These are phyloP conservation scores for Xylaria sp. DNA, from an alignment of 2,329 filamentous ascomycete species.

Conservation along the genomic window DNA sequence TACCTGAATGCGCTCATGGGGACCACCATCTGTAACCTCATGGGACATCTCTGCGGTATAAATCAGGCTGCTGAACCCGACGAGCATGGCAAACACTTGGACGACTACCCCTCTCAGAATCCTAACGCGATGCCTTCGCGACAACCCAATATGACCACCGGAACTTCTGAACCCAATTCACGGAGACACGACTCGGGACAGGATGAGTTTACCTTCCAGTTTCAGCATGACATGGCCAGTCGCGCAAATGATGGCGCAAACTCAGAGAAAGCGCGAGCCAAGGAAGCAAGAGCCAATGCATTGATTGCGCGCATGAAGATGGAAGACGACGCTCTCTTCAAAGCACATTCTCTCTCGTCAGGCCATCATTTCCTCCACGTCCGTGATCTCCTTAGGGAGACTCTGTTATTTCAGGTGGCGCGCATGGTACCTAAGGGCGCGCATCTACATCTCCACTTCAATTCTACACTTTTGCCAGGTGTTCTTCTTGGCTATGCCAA, in stretches of 20 bases:
- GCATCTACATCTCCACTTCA: slow-evolving; percentile 81
- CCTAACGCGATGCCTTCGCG: slow-evolving; percentile 22
- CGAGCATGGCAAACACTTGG: slow-evolving; percentile 40
- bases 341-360: slow-evolving; percentile 37
- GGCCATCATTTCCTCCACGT: slow-evolving; percentile 70
- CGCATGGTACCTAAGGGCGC: slow-evolving; percentile 74
- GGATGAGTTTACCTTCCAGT: slow-evolving; percentile 35
- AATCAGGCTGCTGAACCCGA: slow-evolving; percentile 43
- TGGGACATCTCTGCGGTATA: slow-evolving; percentile 43
- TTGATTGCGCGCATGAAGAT: slow-evolving; percentile 29
- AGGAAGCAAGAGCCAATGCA: slow-evolving; percentile 23
- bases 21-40: slow-evolving; percentile 31
- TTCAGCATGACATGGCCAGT: slow-evolving; percentile 38
- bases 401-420: slow-evolving; percentile 67
- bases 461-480: slow-evolving; percentile 72
- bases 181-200: background rate
- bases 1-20: slow-evolving; percentile 43
- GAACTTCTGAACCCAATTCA: background rate
- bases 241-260: slow-evolving; percentile 29
- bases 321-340: slow-evolving; percentile 38
- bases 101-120: slow-evolving; percentile 31
- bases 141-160: slow-evolving; percentile 36
- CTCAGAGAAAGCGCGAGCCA: background rate
- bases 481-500: slow-evolving; percentile 66
- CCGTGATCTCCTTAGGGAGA: slow-evolving; percentile 62